Percentiles rank a stretch among this genome's conserved stretches.
phyloP scores from a whole-genome alignment of 129 eudicot genomes.

The Lactuca sativa region DNA sequence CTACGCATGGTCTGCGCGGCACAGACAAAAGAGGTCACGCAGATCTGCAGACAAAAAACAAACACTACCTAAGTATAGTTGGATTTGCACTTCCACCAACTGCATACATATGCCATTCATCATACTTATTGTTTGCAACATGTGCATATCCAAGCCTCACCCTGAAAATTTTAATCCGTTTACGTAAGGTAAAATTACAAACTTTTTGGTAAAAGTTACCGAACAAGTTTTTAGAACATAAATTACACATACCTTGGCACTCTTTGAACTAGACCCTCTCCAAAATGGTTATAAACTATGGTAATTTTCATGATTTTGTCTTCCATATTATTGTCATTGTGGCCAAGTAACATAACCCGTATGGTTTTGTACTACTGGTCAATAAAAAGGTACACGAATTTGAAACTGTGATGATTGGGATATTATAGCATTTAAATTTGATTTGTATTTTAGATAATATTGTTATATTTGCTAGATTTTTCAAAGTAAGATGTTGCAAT shows the following conservation, averaged over 20 bases:
- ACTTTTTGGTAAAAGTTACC: not conserved
- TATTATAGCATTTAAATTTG: not conserved
- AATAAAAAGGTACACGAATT: not conserved
- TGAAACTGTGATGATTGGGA: not conserved
- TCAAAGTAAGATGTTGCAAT: no score
- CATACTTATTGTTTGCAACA: conserved; percentile 57
- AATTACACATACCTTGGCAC: conserved; percentile 56
- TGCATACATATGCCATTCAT: conserved; percentile 53
- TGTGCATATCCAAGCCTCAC: conserved; percentile 59
- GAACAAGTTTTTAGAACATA: not conserved
- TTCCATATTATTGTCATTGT: conserved; percentile 44
- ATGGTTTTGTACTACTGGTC: not conserved
- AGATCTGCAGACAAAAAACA: no score
- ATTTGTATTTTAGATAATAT: not conserved
- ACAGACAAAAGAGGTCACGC: no score
- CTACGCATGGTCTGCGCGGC: no score
- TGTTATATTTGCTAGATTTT: not conserved
- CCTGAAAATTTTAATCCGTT: conserved; percentile 18
- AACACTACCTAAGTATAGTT: conserved; percentile 42
- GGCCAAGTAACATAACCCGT: conserved; percentile 73
- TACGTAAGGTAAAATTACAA: conserved; percentile 12
- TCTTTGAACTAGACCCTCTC: conserved; percentile 64
- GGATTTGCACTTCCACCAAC: conserved; percentile 61
- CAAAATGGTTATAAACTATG: conserved; percentile 61
- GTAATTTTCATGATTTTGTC: conserved; percentile 68